phyloP scores from a whole-genome alignment of 2,329 filamentous ascomycete genomes.

The Aspergillus felis region DNA sequence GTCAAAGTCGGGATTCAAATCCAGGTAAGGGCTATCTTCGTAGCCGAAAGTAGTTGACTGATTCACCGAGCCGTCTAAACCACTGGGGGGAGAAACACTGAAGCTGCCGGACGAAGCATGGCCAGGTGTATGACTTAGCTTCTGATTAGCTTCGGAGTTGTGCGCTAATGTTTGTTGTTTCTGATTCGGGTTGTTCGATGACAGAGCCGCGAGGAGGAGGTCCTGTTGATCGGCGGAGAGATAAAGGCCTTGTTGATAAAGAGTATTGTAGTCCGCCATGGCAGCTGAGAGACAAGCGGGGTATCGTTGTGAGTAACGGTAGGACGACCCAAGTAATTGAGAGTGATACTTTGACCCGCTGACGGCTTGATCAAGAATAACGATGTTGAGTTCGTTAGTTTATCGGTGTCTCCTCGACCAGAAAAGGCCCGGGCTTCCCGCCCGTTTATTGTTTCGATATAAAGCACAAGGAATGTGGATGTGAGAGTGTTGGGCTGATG shows the following conservation, averaged over 20 bases:
- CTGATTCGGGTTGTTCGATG: slow-evolving; percentile 57
- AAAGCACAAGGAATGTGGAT: not conserved
- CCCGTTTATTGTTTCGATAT: slow-evolving; percentile 26
- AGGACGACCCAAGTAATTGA: not conserved
- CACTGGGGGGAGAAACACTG: slow-evolving; percentile 25
- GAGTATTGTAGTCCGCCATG: slow-evolving; percentile 38
- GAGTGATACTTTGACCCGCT: not conserved
- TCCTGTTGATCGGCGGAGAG: slow-evolving; percentile 74
- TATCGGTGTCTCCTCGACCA: not conserved
- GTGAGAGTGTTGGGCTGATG: not conserved
- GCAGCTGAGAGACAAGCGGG: slow-evolving; percentile 4
- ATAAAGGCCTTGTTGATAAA: slow-evolving; percentile 56
- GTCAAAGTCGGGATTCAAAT: slow-evolving; percentile 76
- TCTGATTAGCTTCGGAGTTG: slow-evolving; percentile 19
- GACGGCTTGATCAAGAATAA: not conserved
- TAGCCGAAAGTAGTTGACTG: slow-evolving; percentile 49
- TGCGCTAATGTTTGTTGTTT: slow-evolving; percentile 22
- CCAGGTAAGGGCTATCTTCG: slow-evolving; percentile 67
- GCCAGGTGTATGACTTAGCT: slow-evolving; percentile 27
- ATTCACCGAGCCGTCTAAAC: slow-evolving; percentile 31
- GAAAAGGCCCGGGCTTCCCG: slow-evolving; percentile 29
- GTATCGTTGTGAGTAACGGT: not conserved
- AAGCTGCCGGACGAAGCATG: slow-evolving; percentile 45
- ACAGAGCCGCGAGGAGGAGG: slow-evolving; percentile 70
- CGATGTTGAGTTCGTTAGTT: not conserved